Percentiles rank a stretch among this genome's conserved stretches.
Evolutionary conservation across 176 grass and related monocot species (phyloP).

Genomic region (Poa pratensis): DNA sequence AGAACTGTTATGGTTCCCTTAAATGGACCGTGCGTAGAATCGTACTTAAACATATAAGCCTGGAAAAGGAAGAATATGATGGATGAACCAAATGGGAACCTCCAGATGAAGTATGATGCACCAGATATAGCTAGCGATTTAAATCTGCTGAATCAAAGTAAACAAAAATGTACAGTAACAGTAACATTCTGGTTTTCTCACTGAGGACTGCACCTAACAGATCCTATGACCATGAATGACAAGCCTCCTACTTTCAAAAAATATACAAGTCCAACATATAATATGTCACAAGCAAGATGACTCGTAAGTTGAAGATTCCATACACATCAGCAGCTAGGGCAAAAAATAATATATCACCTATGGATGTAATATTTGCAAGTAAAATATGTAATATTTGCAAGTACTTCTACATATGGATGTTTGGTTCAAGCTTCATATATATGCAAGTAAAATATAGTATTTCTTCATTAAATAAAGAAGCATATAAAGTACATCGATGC

Average conservation of each 20-base stretch:
- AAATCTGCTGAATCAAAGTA: constrained; percentile 11
- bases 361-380: not conserved
- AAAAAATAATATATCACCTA: not conserved
- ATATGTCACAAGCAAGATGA: not conserved
- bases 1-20: constrained; percentile 76
- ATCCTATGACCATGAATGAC: not conserved
- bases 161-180: not conserved
- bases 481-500: not conserved
- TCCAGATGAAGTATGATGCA: constrained; percentile 2
- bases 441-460: constrained; percentile 28
- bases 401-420: not conserved
- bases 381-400: not conserved
- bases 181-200: not conserved
- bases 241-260: not conserved
- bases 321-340: constrained; percentile 9
- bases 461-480: not conserved
- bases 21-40: constrained; percentile 77
- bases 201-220: not conserved
- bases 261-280: constrained; percentile 4
- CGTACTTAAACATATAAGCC: constrained; percentile 95
- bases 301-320: not conserved
- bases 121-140: not conserved
- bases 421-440: not conserved
- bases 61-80: constrained; percentile 42
- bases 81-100: not conserved